A percentile compares a stretch with the other conserved stretches of the same genome.
phyloP scores from a whole-genome alignment of 176 grass and related monocot genomes.

The Ananas comosus region DNA sequence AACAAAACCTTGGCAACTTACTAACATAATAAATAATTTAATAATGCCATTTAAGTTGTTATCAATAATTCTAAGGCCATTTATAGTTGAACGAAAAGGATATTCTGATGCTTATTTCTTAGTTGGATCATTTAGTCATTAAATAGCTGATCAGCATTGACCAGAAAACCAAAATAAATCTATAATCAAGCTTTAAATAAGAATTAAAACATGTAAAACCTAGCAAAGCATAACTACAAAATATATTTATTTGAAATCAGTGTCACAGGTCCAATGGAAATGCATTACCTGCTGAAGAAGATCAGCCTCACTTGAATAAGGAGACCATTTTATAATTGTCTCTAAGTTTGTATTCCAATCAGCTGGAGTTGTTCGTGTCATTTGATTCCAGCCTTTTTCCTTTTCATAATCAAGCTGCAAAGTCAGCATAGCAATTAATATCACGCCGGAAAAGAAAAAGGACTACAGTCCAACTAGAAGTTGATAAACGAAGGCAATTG shows the following conservation, averaged over 20 bases:
- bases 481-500: too few relatives aligned
- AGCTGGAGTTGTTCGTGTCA: conserved; percentile 27
- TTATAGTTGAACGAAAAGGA: too few relatives aligned
- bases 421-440: conserved; percentile 11
- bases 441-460: too few relatives aligned
- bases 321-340: conserved; percentile 68
- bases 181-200: too few relatives aligned
- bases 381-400: conserved; percentile 56
- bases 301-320: conserved; percentile 81
- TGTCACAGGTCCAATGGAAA: background rate
- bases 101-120: too few relatives aligned
- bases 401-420: conserved; percentile 89
- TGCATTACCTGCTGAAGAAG: conserved; percentile 73
- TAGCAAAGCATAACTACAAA: background rate
- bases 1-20: too few relatives aligned
- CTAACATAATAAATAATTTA: too few relatives aligned
- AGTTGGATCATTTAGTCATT: too few relatives aligned
- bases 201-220: too few relatives aligned
- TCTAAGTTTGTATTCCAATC: conserved; percentile 81
- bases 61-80: background rate
- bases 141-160: too few relatives aligned
- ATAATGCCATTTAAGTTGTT: background rate
- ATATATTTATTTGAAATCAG: background rate
- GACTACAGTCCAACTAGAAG: too few relatives aligned
- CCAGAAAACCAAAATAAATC: too few relatives aligned